A percentile compares a stretch with the other conserved stretches of the same genome.
Evolutionary conservation across 768 basidiomycete species (phyloP).

Genomic region (Chalciporus piperatus): DNA sequence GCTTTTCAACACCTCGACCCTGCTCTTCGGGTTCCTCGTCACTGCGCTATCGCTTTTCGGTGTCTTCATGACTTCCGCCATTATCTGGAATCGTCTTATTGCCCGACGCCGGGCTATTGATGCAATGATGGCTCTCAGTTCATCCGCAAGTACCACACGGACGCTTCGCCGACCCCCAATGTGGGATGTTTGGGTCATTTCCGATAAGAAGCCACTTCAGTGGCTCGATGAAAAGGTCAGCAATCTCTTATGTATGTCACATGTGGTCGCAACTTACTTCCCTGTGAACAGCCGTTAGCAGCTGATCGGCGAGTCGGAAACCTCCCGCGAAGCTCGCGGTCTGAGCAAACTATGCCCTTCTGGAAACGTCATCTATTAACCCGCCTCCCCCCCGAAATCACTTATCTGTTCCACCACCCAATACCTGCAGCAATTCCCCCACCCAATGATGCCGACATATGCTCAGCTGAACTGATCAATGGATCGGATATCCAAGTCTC

Average conservation of each 20-base stretch:
- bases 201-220: neutral
- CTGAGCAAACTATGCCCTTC: slow-evolving; percentile 8
- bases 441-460: neutral
- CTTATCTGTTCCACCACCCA: slow-evolving; percentile 27
- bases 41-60: slow-evolving; percentile 30
- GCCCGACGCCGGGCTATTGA: slow-evolving; percentile 28
- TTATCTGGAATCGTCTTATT: slow-evolving; percentile 34
- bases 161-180: slow-evolving; percentile 16
- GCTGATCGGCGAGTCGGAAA: neutral
- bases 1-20: slow-evolving; percentile 17
- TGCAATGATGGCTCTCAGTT: slow-evolving; percentile 7
- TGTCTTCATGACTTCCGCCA: slow-evolving; percentile 29
- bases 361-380: slow-evolving; percentile 21
- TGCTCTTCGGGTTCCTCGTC: slow-evolving; percentile 33
- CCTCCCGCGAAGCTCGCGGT: neutral
- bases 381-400: slow-evolving; percentile 25
- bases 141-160: neutral
- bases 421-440: slow-evolving; percentile 1
- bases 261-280: neutral
- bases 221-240: slow-evolving; percentile 25
- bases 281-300: slow-evolving; percentile 24
- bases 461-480: slow-evolving; percentile 6
- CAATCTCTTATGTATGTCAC: slow-evolving; percentile 19
- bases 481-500: slow-evolving; percentile 27
- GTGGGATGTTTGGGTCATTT: slow-evolving; percentile 23